Evolutionary conservation across 192 early-diverging fungal species (phyloP).

Genomic region (Allomyces arbusculus): DNA sequence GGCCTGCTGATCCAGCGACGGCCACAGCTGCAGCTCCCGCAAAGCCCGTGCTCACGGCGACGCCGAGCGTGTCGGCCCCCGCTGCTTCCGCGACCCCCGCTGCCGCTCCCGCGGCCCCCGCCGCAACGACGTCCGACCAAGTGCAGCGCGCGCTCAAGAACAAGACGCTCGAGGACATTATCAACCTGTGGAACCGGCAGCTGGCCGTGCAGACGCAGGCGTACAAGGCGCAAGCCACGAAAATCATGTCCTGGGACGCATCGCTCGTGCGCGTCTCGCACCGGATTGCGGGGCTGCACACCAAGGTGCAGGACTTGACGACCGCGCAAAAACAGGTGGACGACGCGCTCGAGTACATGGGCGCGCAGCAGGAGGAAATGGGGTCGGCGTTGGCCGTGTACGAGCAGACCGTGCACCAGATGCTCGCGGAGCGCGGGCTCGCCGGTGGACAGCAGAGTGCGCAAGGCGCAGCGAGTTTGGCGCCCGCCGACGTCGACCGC

Average conservation of each 20-base stretch:
- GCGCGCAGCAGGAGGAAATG: conserved; percentile 65
- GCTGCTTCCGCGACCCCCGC: neutral
- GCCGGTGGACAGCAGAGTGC: conserved; percentile 20
- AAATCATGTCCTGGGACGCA: conserved; percentile 70
- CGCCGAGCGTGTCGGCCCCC: neutral
- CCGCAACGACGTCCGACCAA: too few relatives aligned
- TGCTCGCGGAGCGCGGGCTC: conserved; percentile 17
- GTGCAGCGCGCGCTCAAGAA: conserved; percentile 34
- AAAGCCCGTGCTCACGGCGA: too few relatives aligned
- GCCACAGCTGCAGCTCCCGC: too few relatives aligned
- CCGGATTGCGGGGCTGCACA: conserved; percentile 55
- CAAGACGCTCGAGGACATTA: conserved; percentile 77
- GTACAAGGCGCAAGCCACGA: conserved; percentile 67
- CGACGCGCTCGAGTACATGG: conserved; percentile 69
- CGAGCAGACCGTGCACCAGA: conserved; percentile 40
- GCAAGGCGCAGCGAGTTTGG: conserved; percentile 16
- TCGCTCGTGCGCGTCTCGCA: conserved; percentile 62
- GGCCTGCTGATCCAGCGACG: too few relatives aligned
- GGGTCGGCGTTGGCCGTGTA: conserved; percentile 56
- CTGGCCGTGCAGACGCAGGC: conserved; percentile 54
- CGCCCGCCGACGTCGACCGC: conserved; percentile 62
- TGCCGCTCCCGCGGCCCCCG: neutral
- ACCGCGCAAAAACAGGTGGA: conserved; percentile 57
- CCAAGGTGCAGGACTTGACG: conserved; percentile 52
- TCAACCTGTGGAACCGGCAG: conserved; percentile 74